phyloP scores from a whole-genome alignment of 225 moss, liverwort and hornwort species.

The Antitrichia curtipendula region DNA sequence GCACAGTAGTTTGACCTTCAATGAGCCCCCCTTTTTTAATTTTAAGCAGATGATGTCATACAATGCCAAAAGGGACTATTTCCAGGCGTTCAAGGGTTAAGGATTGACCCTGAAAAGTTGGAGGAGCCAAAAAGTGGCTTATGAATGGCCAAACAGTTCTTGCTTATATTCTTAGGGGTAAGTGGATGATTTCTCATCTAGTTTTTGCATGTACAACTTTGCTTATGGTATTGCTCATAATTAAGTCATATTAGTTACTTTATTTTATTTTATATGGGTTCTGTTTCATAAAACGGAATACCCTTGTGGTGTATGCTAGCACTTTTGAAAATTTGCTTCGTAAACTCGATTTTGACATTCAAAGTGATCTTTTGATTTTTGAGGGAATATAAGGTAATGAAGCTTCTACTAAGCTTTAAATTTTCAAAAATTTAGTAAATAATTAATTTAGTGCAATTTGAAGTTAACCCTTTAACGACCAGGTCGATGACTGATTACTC shows the following conservation, averaged over 20 bases:
- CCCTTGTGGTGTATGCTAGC: not conserved
- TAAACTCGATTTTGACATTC: not conserved
- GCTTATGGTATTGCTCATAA: not conserved
- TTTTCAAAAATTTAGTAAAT: not conserved
- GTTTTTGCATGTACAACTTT: not conserved
- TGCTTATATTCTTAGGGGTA: not conserved
- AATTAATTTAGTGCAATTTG: not conserved
- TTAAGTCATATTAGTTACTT: not conserved
- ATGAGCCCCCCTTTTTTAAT: no score
- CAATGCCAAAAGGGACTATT: no score
- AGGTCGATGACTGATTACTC: no score
- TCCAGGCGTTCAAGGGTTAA: not conserved
- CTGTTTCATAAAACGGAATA: not conserved
- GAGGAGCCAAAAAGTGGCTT: not conserved
- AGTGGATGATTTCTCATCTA: not conserved
- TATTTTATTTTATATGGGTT: not conserved
- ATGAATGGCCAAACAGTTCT: not conserved
- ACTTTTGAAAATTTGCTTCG: not conserved
- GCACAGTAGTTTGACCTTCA: no score
- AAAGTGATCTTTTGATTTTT: not conserved
- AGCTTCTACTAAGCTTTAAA: not conserved
- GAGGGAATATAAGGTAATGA: not conserved
- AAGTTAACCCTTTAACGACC: no score
- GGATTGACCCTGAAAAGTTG: not conserved
- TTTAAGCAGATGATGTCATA: no score